Evolutionary conservation across 164 flowering plant species (phyloP).

Genomic region (Vitis riparia): DNA sequence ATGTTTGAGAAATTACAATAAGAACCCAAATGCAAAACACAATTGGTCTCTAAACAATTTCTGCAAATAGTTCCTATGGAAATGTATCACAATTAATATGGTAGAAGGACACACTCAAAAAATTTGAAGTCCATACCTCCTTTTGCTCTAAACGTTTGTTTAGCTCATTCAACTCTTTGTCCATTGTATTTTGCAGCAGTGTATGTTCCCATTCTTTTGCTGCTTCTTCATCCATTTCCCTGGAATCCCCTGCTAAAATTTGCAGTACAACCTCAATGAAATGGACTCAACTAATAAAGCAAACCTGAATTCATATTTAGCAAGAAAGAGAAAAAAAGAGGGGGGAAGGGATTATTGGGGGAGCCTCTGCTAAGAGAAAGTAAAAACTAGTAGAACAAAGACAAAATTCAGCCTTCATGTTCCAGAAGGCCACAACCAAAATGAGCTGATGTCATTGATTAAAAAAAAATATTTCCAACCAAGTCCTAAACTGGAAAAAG

Average conservation of each 20-base stretch:
- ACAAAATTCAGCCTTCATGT: background rate
- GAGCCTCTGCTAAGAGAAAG: too few species aligned
- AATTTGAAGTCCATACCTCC: conserved; percentile 51
- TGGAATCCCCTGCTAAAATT: conserved; percentile 60
- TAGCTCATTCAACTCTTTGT: conserved; percentile 84
- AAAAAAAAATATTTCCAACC: background rate
- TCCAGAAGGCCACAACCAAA: background rate
- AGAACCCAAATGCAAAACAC: background rate
- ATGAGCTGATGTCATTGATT: background rate
- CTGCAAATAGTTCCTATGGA: conserved; percentile 1
- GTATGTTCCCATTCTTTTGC: conserved; percentile 97
- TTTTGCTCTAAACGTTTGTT: conserved; percentile 86
- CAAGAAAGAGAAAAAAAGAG: background rate
- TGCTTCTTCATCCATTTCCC: conserved; percentile 82
- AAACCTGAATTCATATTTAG: background rate
- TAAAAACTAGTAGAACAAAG: background rate
- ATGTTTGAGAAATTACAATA: background rate
- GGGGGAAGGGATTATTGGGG: background rate
- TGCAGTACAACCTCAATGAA: background rate
- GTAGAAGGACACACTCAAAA: background rate
- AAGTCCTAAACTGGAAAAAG: conserved; percentile 7
- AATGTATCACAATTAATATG: background rate
- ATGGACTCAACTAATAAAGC: background rate
- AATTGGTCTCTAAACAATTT: background rate
- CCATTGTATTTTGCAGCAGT: conserved; percentile 82